Conservation (phyloP, 768 basidiomycete species). For the Termitomyces sp. region DNA sequence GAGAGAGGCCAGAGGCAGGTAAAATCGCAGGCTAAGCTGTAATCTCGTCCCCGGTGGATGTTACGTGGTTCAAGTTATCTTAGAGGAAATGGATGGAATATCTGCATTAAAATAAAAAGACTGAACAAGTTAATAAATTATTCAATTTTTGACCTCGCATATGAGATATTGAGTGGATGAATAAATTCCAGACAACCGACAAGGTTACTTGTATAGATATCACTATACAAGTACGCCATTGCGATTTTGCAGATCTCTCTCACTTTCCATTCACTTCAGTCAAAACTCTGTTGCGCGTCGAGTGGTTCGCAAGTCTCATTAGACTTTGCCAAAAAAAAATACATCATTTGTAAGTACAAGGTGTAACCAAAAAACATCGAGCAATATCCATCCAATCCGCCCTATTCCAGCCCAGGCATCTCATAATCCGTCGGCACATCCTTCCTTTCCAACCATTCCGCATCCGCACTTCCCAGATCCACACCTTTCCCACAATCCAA, state of each 20-base stretch:
- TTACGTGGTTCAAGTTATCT: neutral
- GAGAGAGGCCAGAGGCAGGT: constrained; percentile 38
- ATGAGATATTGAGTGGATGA: neutral
- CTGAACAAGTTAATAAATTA: neutral
- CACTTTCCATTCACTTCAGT: neutral
- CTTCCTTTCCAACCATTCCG: constrained; percentile 63
- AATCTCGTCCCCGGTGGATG: constrained; percentile 4
- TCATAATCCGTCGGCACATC: constrained; percentile 77
- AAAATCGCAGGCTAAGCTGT: constrained; percentile 26
- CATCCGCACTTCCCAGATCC: constrained; percentile 57
- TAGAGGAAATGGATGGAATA: neutral
- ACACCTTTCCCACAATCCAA: constrained; percentile 65
- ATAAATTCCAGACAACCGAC: neutral
- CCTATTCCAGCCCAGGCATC: constrained; percentile 42
- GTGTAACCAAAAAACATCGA: neutral
- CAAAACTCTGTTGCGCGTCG: accelerated
- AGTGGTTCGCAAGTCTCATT: neutral
- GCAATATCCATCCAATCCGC: neutral
- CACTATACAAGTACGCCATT: neutral
- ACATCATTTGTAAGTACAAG: neutral
- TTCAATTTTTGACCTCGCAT: neutral
- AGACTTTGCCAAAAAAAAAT: neutral
- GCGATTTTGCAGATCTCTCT: neutral
- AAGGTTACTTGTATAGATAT: too few relatives aligned
- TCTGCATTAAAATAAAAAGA: neutral